Percentiles rank a stretch among this genome's conserved stretches.
phyloP scores from a whole-genome alignment of 495 filamentous ascomycete species.

The Penicillium verhagenii region DNA sequence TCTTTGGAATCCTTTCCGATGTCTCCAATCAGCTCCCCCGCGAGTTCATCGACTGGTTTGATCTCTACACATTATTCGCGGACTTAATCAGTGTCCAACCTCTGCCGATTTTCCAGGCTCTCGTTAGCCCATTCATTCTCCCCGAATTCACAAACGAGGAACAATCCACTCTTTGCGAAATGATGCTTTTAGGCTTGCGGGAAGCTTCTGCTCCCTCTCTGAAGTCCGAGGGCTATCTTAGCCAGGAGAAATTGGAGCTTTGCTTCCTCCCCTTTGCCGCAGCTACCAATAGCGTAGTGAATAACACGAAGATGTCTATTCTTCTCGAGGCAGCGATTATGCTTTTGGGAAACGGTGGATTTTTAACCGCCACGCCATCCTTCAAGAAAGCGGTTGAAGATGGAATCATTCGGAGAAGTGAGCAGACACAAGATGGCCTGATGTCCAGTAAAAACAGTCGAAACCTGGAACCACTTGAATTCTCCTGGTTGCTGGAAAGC shows the following conservation, averaged over 20 bases:
- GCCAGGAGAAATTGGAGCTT: slow-evolving; percentile 56
- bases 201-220: slow-evolving; percentile 55
- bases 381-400: slow-evolving; percentile 54
- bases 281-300: slow-evolving; percentile 55
- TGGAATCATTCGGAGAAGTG: slow-evolving; percentile 64
- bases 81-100: slow-evolving; percentile 65
- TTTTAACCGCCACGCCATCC: slow-evolving; percentile 41
- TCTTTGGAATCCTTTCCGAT: slow-evolving; percentile 55
- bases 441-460: slow-evolving; percentile 34
- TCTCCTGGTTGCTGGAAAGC: slow-evolving; percentile 42
- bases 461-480: slow-evolving; percentile 40
- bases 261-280: slow-evolving; percentile 75
- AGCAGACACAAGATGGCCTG: slow-evolving; percentile 49
- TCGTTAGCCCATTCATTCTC: slow-evolving; percentile 58
- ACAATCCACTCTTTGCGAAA: slow-evolving; percentile 62
- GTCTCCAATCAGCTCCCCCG: slow-evolving; percentile 43
- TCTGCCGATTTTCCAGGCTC: slow-evolving; percentile 67
- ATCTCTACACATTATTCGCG: slow-evolving; percentile 67
- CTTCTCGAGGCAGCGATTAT: slow-evolving; percentile 70
- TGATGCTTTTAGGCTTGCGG: slow-evolving; percentile 61
- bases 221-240: slow-evolving; percentile 47
- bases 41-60: slow-evolving; percentile 48
- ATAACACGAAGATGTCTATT: slow-evolving; percentile 81
- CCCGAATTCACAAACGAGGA: slow-evolving; percentile 45
- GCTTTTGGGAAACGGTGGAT: slow-evolving; percentile 45